Percentiles rank a stretch among this genome's conserved stretches.
These are phyloP conservation scores for Dipodascopsis uninucleata DNA, from an alignment of 805 yeast species.

Conservation along the genomic window DNA sequence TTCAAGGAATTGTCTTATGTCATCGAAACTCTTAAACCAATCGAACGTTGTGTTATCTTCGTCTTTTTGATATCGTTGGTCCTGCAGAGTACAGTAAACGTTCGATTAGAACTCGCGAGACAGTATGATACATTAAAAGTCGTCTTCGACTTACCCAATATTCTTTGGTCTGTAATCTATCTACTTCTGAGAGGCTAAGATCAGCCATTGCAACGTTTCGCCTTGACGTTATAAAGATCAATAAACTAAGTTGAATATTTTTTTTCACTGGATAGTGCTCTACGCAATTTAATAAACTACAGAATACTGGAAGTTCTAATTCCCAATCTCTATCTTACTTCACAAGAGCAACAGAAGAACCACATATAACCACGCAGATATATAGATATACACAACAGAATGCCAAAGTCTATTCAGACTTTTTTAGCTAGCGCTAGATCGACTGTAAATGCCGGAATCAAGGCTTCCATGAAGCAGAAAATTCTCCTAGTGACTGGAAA, in stretches of 20 bases:
- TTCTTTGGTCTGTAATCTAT: slow-evolving; percentile 29
- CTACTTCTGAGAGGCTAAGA: slow-evolving; percentile 28
- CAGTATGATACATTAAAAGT: background rate
- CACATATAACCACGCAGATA: background rate
- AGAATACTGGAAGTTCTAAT: background rate
- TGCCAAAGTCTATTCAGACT: slow-evolving; percentile 13
- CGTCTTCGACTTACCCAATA: slow-evolving; percentile 27
- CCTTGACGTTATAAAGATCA: background rate
- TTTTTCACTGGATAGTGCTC: background rate
- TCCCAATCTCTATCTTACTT: background rate
- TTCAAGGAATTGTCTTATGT: slow-evolving; percentile 25
- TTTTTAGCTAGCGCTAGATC: slow-evolving; percentile 15
- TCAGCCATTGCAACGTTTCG: slow-evolving; percentile 20
- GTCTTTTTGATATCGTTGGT: slow-evolving; percentile 28
- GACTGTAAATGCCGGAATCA: slow-evolving; percentile 13
- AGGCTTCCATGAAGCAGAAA: background rate
- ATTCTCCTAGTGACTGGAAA: slow-evolving; percentile 63
- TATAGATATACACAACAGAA: background rate
- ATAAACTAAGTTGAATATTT: background rate
- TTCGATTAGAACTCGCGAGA: background rate
- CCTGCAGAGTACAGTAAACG: slow-evolving; percentile 10
- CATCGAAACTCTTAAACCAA: slow-evolving; percentile 31
- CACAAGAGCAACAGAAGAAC: background rate
- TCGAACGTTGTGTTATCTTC: slow-evolving; percentile 26
- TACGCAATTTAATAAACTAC: background rate